Evolutionary conservation across 192 early-diverging fungal genomes (phyloP), one percentile per base, ranked within the genome.

Genomic region (Mortierella alpina): DNA sequence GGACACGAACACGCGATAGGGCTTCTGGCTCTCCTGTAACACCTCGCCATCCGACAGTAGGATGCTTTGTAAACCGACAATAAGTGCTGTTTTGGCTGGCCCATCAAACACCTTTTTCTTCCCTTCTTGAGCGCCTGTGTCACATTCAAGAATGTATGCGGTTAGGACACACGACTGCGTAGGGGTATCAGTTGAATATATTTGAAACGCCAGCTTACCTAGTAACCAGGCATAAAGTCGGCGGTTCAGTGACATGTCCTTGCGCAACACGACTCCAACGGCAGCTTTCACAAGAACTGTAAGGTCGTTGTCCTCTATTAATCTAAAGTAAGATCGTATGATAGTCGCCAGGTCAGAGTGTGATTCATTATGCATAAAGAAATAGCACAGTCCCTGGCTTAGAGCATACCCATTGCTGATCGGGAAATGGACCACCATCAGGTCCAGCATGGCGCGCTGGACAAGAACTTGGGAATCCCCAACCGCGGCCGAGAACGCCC

Each of bases 201-300:
- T 62, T 66, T n/a, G 22, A 13, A 0, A 45, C 18, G 40, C 3
- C 15, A 11, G 22, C 44, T 59, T 86, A 15, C 94, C 93, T 48
- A 94, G 73, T 11, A 98, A 77, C 97, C 97, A 98, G 5, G 94
- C 88, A 75, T 96, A 97, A n/a, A 98, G 85, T 47, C 97, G 79
- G 55, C 96, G 82, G 68, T 96, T 98, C 15, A 98, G 87, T 22
- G 96, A 96, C 95, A 97, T 97, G 78, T 98, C 97, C 72, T 93
- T 94, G 42, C 93, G 84, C 60, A 97, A 68, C 10, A 97, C 94
- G 17, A 97, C 96, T 23, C 86, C 84, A 2, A 94, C 83, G 0
- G 95, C 97, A 9, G 91, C 84, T 17, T 86, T 85, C 58, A 94
- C 86, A 50, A 98, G 76, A 23, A 93, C 61, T 9, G 86, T 84